These are phyloP conservation scores for Trametes cingulata DNA, from an alignment of 768 basidiomycete genomes.

Conservation along the genomic window DNA sequence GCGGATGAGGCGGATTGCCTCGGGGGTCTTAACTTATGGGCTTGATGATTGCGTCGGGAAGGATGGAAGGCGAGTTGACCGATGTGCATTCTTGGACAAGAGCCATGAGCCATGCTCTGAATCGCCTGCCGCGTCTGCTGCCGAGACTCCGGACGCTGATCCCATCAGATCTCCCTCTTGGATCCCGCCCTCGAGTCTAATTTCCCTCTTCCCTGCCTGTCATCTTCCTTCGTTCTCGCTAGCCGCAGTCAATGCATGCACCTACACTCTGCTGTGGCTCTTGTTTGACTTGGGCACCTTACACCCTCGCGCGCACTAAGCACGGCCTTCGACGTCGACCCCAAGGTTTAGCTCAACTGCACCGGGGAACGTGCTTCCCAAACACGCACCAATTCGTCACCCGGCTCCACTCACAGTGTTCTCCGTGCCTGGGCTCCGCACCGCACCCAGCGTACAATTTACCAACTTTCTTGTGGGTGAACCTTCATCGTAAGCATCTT, in stretches of 20 bases:
- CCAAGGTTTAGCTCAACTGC: too few relatives aligned
- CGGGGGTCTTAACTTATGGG: conserved; percentile 3
- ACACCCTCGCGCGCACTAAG: too few relatives aligned
- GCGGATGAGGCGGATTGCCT: background rate
- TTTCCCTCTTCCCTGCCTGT: too few relatives aligned
- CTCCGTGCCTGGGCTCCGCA: background rate
- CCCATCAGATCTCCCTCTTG: background rate
- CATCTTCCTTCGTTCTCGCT: too few relatives aligned
- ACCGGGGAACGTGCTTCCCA: background rate
- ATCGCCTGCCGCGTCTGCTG: background rate
- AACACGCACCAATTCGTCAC: background rate
- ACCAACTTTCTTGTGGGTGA: background rate
- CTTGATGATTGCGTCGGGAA: background rate
- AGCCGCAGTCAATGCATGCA: too few relatives aligned
- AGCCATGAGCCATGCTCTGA: background rate
- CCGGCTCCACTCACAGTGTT: background rate
- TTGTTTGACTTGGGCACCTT: too few relatives aligned
- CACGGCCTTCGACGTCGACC: too few relatives aligned
- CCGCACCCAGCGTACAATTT: background rate
- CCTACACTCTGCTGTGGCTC: too few relatives aligned
- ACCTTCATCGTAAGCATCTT: background rate
- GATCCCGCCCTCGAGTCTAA: too few relatives aligned
- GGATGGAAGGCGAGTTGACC: background rate
- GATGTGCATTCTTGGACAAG: conserved; percentile 4
- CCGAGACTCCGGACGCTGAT: background rate